These are phyloP conservation scores for Carex scoparia DNA, from an alignment of 176 grass and related monocot species.

Conservation along the genomic window DNA sequence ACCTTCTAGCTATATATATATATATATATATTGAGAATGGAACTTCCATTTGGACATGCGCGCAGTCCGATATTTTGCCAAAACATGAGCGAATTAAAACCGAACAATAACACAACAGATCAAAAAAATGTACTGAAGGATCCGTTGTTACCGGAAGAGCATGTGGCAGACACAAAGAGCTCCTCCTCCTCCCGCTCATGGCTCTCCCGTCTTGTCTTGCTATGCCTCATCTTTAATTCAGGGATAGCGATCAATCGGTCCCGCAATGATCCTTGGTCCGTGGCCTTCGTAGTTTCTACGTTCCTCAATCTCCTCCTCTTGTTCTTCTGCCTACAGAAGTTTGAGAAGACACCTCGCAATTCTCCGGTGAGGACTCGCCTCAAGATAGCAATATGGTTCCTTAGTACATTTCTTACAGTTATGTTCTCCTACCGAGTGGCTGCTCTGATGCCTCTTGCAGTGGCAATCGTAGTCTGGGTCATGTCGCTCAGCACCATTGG, in stretches of 20 bases:
- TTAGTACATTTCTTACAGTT: background rate
- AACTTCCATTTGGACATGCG: too few species aligned
- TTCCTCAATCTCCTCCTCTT: constrained; percentile 1
- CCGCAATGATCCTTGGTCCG: background rate
- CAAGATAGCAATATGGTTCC: constrained; percentile 31
- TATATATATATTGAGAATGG: too few species aligned
- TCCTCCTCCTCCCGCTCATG: background rate
- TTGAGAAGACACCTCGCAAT: background rate
- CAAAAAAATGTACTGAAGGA: background rate
- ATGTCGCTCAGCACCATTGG: constrained; percentile 31
- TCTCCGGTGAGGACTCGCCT: background rate
- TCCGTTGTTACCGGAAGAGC: background rate
- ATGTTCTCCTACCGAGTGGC: constrained; percentile 42
- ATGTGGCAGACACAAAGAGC: background rate
- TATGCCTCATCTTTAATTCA: constrained; percentile 22
- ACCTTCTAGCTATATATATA: too few species aligned
- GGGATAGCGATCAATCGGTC: constrained; percentile 1
- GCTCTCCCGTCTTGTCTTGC: background rate
- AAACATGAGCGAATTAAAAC: background rate
- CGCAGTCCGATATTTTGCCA: too few species aligned
- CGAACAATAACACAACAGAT: too few species aligned
- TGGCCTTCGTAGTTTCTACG: background rate
- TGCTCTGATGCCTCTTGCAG: constrained; percentile 29
- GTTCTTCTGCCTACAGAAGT: constrained; percentile 21
- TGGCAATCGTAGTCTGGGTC: constrained; percentile 33